These are phyloP conservation scores for Kodamaea kakaduensis DNA, from an alignment of 805 yeast genomes.

Conservation along the genomic window DNA sequence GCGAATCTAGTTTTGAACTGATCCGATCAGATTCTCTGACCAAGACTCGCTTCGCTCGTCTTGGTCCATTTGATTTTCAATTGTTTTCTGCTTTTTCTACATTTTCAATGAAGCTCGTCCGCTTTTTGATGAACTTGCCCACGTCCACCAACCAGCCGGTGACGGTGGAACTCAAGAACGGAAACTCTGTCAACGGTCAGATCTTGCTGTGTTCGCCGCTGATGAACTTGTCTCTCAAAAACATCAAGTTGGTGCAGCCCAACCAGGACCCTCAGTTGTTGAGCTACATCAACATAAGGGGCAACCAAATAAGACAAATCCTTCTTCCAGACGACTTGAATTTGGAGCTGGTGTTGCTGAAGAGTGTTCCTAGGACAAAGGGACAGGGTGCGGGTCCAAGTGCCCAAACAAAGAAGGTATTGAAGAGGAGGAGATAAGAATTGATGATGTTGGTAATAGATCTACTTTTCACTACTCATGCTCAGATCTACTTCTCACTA, in stretches of 20 bases:
- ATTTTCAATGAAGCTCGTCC: slow-evolving; percentile 54
- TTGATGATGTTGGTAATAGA: too few species aligned
- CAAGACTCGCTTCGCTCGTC: too few species aligned
- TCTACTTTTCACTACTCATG: too few species aligned
- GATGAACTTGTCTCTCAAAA: slow-evolving; percentile 82
- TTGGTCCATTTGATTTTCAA: too few species aligned
- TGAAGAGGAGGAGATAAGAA: slow-evolving; percentile 13
- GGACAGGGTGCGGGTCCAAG: slow-evolving; percentile 45
- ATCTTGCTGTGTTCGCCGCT: slow-evolving; percentile 81
- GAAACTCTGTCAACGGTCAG: slow-evolving; percentile 81
- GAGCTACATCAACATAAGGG: slow-evolving; percentile 81
- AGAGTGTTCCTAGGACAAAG: slow-evolving; percentile 40
- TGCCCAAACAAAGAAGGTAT: slow-evolving; percentile 13
- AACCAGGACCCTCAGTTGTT: slow-evolving; percentile 65
- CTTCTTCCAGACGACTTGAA: slow-evolving; percentile 83
- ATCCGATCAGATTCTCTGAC: too few species aligned
- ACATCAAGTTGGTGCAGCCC: slow-evolving; percentile 72
- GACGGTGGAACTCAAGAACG: slow-evolving; percentile 88
- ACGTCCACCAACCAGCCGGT: slow-evolving; percentile 70
- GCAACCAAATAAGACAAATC: slow-evolving; percentile 81
- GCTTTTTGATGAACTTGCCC: slow-evolving; percentile 76
- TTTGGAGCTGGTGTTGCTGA: slow-evolving; percentile 58
- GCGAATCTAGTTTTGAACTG: too few species aligned
- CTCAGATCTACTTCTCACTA: too few species aligned
- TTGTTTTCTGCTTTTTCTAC: too few species aligned